Percentiles rank a stretch among this genome's conserved stretches.
Evolutionary conservation across 306 rosid genomes (phyloP).

Genomic region (Begonia loranthoides): DNA sequence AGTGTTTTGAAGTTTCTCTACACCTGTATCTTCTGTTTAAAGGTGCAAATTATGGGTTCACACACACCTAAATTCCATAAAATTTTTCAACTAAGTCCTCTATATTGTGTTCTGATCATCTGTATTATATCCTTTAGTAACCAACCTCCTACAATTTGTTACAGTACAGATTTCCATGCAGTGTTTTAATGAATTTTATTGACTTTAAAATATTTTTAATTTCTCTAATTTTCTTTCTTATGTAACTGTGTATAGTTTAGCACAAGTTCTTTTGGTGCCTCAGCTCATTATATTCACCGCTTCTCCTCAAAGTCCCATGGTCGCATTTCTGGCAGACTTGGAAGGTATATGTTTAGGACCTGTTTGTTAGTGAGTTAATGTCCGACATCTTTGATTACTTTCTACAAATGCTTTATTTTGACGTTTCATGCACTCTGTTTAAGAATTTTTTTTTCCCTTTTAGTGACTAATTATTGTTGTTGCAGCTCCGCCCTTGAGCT

Average conservation of each 20-base stretch:
- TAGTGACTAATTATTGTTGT: constrained; percentile 20
- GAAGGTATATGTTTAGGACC: constrained; percentile 47
- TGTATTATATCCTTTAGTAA: background rate
- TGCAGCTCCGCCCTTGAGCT: constrained; percentile 75
- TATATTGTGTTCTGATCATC: background rate
- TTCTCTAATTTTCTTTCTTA: constrained; percentile 14
- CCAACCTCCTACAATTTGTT: no score
- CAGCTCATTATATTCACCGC: constrained; percentile 53
- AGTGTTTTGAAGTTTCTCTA: no score
- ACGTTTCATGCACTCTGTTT: background rate
- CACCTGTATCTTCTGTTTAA: no score
- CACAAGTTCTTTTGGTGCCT: constrained; percentile 59
- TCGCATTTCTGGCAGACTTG: constrained; percentile 64
- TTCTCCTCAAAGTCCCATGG: constrained; percentile 88
- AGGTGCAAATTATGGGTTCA: no score
- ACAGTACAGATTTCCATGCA: no score
- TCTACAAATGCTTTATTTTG: background rate
- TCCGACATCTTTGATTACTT: constrained; percentile 1
- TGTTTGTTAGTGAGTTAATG: constrained; percentile 1
- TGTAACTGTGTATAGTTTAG: constrained; percentile 49
- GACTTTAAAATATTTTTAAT: background rate
- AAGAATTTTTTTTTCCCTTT: background rate
- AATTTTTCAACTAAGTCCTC: no score
- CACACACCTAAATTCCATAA: no score
- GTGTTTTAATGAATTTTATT: no score